Percentiles rank a stretch among this genome's conserved stretches.
phyloP scores from a whole-genome alignment of 2,329 filamentous ascomycete species.

The Claviceps arundinis region DNA sequence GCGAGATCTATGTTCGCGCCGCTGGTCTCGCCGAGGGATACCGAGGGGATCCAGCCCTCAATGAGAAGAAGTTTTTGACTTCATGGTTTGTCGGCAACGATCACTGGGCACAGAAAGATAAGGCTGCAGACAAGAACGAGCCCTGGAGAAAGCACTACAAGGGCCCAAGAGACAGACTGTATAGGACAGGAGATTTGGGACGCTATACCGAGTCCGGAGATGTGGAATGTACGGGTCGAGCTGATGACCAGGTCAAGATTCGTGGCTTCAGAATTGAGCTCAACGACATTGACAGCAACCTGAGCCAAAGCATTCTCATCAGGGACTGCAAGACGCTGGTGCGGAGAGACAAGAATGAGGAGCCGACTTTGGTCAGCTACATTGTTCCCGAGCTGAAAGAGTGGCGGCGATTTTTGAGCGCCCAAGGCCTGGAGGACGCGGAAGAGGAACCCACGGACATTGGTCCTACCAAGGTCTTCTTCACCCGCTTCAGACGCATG shows the following conservation, averaged over 20 bases:
- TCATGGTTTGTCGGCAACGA: constrained; percentile 65
- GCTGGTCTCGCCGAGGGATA: constrained; percentile 78
- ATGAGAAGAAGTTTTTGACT: constrained; percentile 60
- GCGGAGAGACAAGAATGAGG: constrained; percentile 35
- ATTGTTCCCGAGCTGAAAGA: constrained; percentile 66
- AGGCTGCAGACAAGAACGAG: constrained; percentile 34
- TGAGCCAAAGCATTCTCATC: constrained; percentile 61
- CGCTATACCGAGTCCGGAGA: constrained; percentile 55
- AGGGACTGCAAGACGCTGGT: constrained; percentile 79
- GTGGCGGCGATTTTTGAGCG: constrained; percentile 57
- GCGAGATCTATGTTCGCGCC: constrained; percentile 73
- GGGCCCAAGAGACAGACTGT: constrained; percentile 74
- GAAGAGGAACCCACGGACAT: constrained; percentile 38
- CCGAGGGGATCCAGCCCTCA: constrained; percentile 45
- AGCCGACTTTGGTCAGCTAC: constrained; percentile 76
- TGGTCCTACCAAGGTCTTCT: constrained; percentile 27
- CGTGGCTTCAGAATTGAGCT: constrained; percentile 93
- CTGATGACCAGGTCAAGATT: constrained; percentile 88
- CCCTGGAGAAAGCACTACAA: constrained; percentile 69
- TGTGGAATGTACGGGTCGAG: constrained; percentile 66
- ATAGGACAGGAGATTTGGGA: constrained; percentile 79
- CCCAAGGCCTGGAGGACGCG: constrained; percentile 38
- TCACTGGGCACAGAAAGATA: background rate
- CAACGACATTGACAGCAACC: constrained; percentile 77
- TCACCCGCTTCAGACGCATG: constrained; percentile 31